phyloP scores from a whole-genome alignment of 2,329 filamentous ascomycete genomes.

The Cladophialophora exuberans region DNA sequence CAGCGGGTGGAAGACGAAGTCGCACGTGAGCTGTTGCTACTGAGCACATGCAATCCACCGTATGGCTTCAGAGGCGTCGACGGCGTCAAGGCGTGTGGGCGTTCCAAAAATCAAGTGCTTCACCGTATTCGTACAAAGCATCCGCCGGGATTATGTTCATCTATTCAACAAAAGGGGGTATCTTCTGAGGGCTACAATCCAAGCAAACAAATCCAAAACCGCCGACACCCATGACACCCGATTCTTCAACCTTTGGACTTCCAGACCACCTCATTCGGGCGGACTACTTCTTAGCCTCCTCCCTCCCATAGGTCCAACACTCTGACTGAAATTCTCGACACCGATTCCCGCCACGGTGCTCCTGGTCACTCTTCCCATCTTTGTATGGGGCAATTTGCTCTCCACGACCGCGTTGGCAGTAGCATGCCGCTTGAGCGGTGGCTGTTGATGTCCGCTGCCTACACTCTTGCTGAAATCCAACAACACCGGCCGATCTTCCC shows the following conservation, averaged over 20 bases:
- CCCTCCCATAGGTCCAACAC: conserved; percentile 33
- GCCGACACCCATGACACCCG: background rate
- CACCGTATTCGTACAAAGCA: too few species aligned
- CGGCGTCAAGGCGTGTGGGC: too few species aligned
- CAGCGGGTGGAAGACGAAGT: too few species aligned
- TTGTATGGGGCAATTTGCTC: conserved; percentile 21
- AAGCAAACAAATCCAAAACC: background rate
- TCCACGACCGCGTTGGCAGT: conserved; percentile 30
- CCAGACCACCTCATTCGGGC: conserved; percentile 12
- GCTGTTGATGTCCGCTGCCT: conserved; percentile 19
- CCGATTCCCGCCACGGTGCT: conserved; percentile 19
- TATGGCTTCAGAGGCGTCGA: too few species aligned
- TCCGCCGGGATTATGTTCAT: too few species aligned
- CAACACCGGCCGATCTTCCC: conserved; percentile 32
- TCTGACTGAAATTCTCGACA: conserved; percentile 33
- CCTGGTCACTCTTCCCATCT: conserved; percentile 18
- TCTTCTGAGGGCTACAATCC: background rate
- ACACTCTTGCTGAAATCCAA: conserved; percentile 29
- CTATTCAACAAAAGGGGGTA: conserved; percentile 12
- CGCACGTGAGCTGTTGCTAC: too few species aligned
- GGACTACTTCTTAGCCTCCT: conserved; percentile 44
- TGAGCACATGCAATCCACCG: too few species aligned
- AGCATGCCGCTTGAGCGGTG: conserved; percentile 30
- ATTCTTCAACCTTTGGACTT: too few species aligned
- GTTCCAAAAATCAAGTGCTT: too few species aligned